phyloP scores from a whole-genome alignment of 257 asterid species.

The Jacaranda mimosifolia region DNA sequence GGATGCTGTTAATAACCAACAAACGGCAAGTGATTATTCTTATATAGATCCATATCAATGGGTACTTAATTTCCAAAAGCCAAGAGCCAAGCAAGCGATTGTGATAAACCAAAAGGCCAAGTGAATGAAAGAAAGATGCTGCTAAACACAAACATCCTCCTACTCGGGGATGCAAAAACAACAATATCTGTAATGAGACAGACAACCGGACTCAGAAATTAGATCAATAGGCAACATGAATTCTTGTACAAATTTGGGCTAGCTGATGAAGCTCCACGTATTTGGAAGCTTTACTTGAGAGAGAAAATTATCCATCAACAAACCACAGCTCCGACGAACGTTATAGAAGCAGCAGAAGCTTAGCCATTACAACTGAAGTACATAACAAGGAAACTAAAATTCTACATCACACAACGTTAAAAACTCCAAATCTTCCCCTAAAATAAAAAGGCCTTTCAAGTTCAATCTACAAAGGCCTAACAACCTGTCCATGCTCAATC shows the following conservation, averaged over 20 bases:
- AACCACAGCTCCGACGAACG: not conserved
- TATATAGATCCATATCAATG: too few relatives aligned
- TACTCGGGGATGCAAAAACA: not conserved
- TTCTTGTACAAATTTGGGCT: slow-evolving; percentile 10
- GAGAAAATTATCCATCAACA: not conserved
- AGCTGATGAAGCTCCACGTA: not conserved
- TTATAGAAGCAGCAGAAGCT: too few relatives aligned
- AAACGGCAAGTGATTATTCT: too few relatives aligned
- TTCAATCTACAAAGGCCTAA: slow-evolving; percentile 25
- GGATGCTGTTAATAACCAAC: too few relatives aligned
- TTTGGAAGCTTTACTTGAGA: not conserved
- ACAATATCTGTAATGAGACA: too few relatives aligned
- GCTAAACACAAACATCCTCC: too few relatives aligned
- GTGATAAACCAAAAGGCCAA: too few relatives aligned
- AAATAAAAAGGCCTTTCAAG: too few relatives aligned
- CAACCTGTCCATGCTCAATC: not conserved
- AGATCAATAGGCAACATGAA: not conserved
- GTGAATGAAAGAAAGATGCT: too few relatives aligned
- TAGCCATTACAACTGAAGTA: slow-evolving; percentile 14
- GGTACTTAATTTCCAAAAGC: too few relatives aligned
- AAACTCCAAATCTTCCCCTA: not conserved
- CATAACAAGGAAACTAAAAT: slow-evolving; percentile 12
- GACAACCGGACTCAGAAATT: too few relatives aligned
- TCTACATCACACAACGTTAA: not conserved
- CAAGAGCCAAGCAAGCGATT: too few relatives aligned